Evolutionary conservation across 495 filamentous ascomycete genomes (phyloP).

Genomic region (Daldinia bambusicola): DNA sequence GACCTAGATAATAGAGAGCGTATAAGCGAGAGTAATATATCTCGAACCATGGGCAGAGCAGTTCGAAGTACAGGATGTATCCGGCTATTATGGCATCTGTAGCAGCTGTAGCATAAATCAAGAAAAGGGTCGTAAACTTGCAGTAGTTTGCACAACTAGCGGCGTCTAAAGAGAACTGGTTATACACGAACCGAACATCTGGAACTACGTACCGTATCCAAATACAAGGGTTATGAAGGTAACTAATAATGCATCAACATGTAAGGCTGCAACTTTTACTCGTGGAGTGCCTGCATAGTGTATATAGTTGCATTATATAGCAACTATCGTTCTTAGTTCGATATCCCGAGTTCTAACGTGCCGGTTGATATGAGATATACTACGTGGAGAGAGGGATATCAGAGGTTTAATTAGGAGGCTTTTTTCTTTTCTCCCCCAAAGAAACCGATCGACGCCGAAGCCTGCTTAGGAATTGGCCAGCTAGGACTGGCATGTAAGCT

Average conservation of each 20-base stretch:
- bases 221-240: conserved; percentile 27
- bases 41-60: background rate
- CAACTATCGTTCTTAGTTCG: conserved; percentile 5
- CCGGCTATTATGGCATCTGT: conserved; percentile 3
- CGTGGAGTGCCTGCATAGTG: background rate
- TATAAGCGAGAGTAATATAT: too few species aligned
- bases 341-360: conserved; percentile 1
- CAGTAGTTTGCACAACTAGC: conserved; percentile 32
- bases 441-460: conserved; percentile 1
- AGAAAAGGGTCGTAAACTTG: conserved; percentile 29
- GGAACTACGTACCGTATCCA: conserved; percentile 23
- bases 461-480: background rate
- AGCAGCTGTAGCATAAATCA: conserved; percentile 21
- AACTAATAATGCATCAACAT: conserved; percentile 31
- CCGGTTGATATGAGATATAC: conserved; percentile 12
- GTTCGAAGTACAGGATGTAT: conserved; percentile 4
- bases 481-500: conserved; percentile 33
- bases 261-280: conserved; percentile 22
- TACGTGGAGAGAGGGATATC: background rate
- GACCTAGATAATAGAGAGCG: too few species aligned
- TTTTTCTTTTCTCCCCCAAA: background rate
- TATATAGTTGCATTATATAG: background rate
- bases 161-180: conserved; percentile 4
- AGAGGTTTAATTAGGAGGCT: conserved; percentile 9
- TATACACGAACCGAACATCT: conserved; percentile 40